Conservation (phyloP, 2,329 filamentous ascomycete genomes). For the Neopestalotiopsis rosae region DNA sequence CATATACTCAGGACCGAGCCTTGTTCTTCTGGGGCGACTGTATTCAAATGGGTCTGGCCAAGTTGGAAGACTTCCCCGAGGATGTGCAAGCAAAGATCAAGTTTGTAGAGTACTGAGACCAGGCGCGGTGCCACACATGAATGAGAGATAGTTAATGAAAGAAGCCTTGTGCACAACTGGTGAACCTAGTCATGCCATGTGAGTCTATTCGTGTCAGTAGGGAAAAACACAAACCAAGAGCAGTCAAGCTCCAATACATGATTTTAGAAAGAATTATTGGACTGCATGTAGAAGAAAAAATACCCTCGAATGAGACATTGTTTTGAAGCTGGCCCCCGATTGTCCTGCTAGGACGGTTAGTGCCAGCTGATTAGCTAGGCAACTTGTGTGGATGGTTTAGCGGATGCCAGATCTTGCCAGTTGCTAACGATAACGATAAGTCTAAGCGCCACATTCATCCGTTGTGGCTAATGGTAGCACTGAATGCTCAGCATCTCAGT, state of each 20-base stretch:
- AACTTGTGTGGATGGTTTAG: neutral
- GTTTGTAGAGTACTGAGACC: constrained; percentile 36
- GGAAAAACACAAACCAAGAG: neutral
- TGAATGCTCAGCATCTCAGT: neutral
- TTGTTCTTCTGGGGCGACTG: constrained; percentile 96
- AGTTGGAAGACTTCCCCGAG: constrained; percentile 76
- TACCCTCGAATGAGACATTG: too few relatives aligned
- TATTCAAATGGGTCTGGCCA: constrained; percentile 75
- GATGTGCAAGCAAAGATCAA: constrained; percentile 70
- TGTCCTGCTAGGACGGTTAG: neutral
- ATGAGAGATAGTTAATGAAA: neutral
- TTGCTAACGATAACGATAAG: constrained; percentile 6
- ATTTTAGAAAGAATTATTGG: neutral
- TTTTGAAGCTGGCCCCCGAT: neutral
- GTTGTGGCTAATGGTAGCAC: neutral
- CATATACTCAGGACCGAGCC: constrained; percentile 87
- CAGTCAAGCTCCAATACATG: neutral
- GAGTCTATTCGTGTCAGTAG: too few relatives aligned
- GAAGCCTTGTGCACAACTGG: neutral
- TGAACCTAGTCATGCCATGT: neutral
- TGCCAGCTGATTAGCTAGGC: neutral
- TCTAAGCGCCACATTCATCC: neutral
- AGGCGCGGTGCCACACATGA: neutral
- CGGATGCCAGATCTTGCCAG: neutral
- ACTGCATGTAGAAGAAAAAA: neutral